Percentiles rank a stretch among this genome's conserved stretches.
Evolutionary conservation across 2,329 filamentous ascomycete genomes (phyloP).

Genomic region (Fusarium torreyae): DNA sequence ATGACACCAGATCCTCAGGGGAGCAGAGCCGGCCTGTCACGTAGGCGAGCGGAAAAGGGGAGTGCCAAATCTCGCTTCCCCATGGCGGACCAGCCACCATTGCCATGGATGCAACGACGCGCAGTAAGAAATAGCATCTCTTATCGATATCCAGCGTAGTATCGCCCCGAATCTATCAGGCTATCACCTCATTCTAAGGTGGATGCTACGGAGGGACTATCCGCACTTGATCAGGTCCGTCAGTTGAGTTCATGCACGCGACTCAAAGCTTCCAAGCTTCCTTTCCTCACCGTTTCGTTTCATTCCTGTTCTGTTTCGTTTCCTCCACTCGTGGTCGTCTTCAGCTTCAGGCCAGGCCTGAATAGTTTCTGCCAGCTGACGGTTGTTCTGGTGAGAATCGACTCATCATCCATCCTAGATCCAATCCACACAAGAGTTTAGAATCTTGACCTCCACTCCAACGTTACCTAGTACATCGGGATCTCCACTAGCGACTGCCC

Average conservation of each 20-base stretch:
- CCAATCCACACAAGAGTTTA: not conserved
- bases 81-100: slow-evolving; percentile 35
- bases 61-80: slow-evolving; percentile 47
- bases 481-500: slow-evolving; percentile 21
- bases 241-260: slow-evolving; percentile 22
- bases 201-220: slow-evolving; percentile 11
- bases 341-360: slow-evolving; percentile 40
- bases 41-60: slow-evolving; percentile 24
- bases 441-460: not conserved
- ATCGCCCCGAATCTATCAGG: slow-evolving; percentile 9
- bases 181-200: slow-evolving; percentile 25
- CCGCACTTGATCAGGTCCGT: slow-evolving; percentile 14
- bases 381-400: slow-evolving; percentile 27
- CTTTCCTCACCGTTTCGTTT: slow-evolving; percentile 40
- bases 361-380: slow-evolving; percentile 5
- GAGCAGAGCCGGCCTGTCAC: not conserved
- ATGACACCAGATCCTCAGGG: not conserved
- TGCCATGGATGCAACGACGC: not conserved
- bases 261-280: slow-evolving; percentile 11
- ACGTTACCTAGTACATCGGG: not conserved
- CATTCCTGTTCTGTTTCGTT: slow-evolving; percentile 34
- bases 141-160: slow-evolving; percentile 14
- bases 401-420: not conserved
- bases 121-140: slow-evolving; percentile 31
- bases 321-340: slow-evolving; percentile 19